Percentiles rank a stretch among this genome's conserved stretches.
These are phyloP conservation scores for Globisporangium perplexum DNA, from an alignment of 352 stramenopile genomes.

Conservation along the genomic window DNA sequence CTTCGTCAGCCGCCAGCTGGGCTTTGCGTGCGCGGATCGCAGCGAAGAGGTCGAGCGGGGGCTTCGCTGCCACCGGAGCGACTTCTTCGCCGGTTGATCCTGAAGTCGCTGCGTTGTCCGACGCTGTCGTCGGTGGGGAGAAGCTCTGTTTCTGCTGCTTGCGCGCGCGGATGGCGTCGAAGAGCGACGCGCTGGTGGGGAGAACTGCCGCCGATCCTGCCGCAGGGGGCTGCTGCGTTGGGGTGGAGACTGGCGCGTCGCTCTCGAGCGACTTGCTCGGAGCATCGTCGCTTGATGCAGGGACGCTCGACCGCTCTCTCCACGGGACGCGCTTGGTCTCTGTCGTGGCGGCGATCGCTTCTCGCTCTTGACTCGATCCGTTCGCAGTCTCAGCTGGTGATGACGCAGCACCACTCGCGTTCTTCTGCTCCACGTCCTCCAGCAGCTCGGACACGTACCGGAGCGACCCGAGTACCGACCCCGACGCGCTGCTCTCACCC, in stretches of 20 bases:
- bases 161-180: slow-evolving; percentile 39
- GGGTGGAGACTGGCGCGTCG: neutral
- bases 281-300: neutral
- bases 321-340: slow-evolving; percentile 22
- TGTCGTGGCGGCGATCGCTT: neutral
- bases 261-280: neutral
- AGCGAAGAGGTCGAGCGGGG: slow-evolving; percentile 47
- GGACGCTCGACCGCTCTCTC: slow-evolving; percentile 14
- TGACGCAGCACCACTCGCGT: slow-evolving; percentile 9
- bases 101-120: neutral
- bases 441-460: slow-evolving; percentile 32
- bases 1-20: slow-evolving; percentile 1
- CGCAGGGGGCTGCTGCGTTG: neutral
- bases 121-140: neutral
- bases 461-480: slow-evolving; percentile 8
- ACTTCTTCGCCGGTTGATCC: neutral
- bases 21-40: slow-evolving; percentile 51
- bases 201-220: slow-evolving; percentile 1
- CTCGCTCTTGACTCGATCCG: neutral
- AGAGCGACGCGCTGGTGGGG: slow-evolving; percentile 29
- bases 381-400: neutral
- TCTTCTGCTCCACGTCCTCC: slow-evolving; percentile 34
- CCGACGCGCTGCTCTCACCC: neutral
- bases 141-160: slow-evolving; percentile 16
- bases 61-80: slow-evolving; percentile 4